phyloP scores from a whole-genome alignment of 495 filamentous ascomycete genomes.

The Lasiosphaeriaceae sp. region DNA sequence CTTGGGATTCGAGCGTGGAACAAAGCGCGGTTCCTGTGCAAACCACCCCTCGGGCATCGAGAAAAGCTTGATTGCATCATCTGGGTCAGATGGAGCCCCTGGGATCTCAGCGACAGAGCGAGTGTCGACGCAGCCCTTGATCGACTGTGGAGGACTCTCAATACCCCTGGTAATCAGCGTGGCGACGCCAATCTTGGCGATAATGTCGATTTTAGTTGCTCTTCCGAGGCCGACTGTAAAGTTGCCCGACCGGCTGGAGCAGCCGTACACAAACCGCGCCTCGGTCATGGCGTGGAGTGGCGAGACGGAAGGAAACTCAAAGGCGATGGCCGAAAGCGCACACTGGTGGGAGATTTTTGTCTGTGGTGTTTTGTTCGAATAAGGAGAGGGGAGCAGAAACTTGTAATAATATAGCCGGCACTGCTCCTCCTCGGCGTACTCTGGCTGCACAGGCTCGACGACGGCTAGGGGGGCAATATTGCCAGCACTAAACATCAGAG shows the following conservation, averaged over 20 bases:
- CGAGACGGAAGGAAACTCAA: constrained; percentile 58
- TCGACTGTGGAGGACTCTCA: constrained; percentile 11
- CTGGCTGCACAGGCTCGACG: constrained; percentile 25
- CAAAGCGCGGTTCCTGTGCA: constrained; percentile 62
- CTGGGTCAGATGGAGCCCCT: constrained; percentile 24
- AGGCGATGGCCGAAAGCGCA: constrained; percentile 56
- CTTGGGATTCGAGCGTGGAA: constrained; percentile 41
- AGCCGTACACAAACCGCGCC: constrained; percentile 56
- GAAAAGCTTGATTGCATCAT: constrained; percentile 58
- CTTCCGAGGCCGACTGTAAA: constrained; percentile 52
- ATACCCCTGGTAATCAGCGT: constrained; percentile 43
- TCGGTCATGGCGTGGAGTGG: constrained; percentile 48
- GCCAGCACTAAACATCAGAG: constrained; percentile 56
- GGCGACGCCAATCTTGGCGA: not conserved
- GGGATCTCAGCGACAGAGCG: constrained; percentile 27
- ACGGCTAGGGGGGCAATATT: constrained; percentile 45
- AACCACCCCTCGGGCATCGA: constrained; percentile 53
- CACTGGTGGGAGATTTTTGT: constrained; percentile 53
- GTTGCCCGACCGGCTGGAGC: constrained; percentile 35
- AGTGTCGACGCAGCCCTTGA: constrained; percentile 11
- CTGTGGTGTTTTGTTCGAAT: not conserved
- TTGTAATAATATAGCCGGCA: constrained; percentile 64
- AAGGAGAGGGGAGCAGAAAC: constrained; percentile 36
- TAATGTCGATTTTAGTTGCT: constrained; percentile 54
- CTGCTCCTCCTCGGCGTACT: constrained; percentile 53